Percentiles rank a stretch among this genome's conserved stretches.
phyloP scores from a whole-genome alignment of 345 rosid species.

The Streptanthus diversifolius region DNA sequence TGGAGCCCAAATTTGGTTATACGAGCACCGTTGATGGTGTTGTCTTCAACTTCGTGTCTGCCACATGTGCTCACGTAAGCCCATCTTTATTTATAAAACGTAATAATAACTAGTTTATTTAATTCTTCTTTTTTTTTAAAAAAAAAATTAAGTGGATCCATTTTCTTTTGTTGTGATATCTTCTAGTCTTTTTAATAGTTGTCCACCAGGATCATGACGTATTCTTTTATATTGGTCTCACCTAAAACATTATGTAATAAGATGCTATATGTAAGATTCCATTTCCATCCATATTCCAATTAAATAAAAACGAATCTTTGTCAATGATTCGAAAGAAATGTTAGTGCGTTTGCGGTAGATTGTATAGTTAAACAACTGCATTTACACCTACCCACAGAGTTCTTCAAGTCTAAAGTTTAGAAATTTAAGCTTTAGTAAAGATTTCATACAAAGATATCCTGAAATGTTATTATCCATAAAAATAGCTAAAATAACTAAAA shows the following conservation, averaged over 20 bases:
- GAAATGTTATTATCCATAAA: neutral
- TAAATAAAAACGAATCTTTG: slow-evolving; percentile 18
- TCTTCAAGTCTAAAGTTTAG: neutral
- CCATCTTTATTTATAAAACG: neutral
- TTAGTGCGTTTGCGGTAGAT: slow-evolving; percentile 24
- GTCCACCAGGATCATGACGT: slow-evolving; percentile 33
- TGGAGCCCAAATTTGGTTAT: slow-evolving; percentile 28
- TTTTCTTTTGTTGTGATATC: slow-evolving; percentile 25
- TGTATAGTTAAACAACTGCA: slow-evolving; percentile 12
- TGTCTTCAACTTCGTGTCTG: slow-evolving; percentile 34
- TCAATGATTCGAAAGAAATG: slow-evolving; percentile 20
- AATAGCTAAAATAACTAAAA: neutral
- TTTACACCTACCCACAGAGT: slow-evolving; percentile 24
- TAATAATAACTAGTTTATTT: slow-evolving; percentile 1
- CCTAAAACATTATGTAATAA: slow-evolving; percentile 39
- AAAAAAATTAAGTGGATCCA: slow-evolving; percentile 19
- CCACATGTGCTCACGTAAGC: slow-evolving; percentile 41
- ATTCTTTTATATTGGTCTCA: slow-evolving; percentile 36
- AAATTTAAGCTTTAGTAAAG: neutral
- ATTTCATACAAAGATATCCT: neutral
- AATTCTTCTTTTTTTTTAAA: neutral
- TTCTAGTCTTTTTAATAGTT: slow-evolving; percentile 12
- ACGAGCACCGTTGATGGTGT: slow-evolving; percentile 35
- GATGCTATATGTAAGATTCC: slow-evolving; percentile 40
- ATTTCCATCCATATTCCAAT: slow-evolving; percentile 29